Base-by-base conservation (phyloP, 371 early-diverging fungal genomes). In the Mortierella sp. region DNA sequence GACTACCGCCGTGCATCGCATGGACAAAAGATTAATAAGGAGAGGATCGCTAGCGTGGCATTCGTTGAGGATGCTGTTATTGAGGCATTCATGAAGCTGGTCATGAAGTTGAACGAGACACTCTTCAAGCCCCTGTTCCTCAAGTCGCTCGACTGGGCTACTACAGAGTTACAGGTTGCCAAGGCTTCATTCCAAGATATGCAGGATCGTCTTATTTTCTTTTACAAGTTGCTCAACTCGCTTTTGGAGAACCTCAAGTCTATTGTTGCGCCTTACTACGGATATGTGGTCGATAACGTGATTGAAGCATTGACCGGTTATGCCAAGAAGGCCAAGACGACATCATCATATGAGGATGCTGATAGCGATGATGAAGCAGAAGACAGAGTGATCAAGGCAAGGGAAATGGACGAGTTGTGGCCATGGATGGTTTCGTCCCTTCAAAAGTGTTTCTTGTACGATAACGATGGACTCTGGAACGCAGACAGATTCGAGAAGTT, bases 91-190 rank as follows among this genome's bases (percentile, higher is more conserved):
- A 79, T 95, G 83, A 88, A 90, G 60, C 72, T 96, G 61, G 93
- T 95, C 9, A 89, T 96, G 89, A 95, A 94, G 86, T 84, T 97
- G 75, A 97, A 96, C 84, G 99, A 98, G 81, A 92, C 91, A 3
- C 83, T 94, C 64, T 98, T 98, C 94, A 94, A 93, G 76, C 97
- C 97, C 8, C 73, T 98, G 78, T 97, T 94, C 88, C 87, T 96
- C 72, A 94, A 94, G 85, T 77, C 95, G 23, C 86, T 95, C 47
- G 95, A 96, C 55, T 98, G 98, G 98, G 95, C 96, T 3, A 93
- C 91, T 5, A 83, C 87, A 61, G 92, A 90, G 67, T 68, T 87
- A 56, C 80, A 85, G 53, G 79, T 68, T 9, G 65, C 74, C 35
- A 71, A 75, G 57, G 76, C 70, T 26, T 65, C 82, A 26, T 61